Evolutionary conservation across 495 filamentous ascomycete species (phyloP), one percentile per base, ranked within the genome.

Genomic region (Trichoderma parareesei): DNA sequence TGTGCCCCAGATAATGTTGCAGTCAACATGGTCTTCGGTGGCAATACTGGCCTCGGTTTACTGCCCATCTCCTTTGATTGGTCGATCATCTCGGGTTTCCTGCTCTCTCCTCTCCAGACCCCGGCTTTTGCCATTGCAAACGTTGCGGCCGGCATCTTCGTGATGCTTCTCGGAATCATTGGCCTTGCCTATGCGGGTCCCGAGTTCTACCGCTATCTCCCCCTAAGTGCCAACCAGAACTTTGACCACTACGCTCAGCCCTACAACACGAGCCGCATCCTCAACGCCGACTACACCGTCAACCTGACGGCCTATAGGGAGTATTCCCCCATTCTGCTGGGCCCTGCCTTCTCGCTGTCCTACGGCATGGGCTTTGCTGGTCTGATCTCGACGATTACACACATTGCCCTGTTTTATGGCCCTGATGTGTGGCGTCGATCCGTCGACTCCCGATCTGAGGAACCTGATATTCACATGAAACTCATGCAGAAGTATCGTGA

Each of bases 291-390:
- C 1, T 82, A 77, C 57, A 83, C 79, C 4, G 77, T 88, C n/a
- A 80, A 87, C 68, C 41, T 73, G 8, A 73, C 68, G 14, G 80
- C 81, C 57, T 88, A 88, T 70, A 66, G 77, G 14, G 62, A 71
- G 0, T 88, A 89, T 68, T 88, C 85, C 1, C 85, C 85, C 0
- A 71, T 87, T 0, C 87, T 87, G 73, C 66, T 88, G 42, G 84
- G 85, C 0, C 84, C 85, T 2, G 83, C 85, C 0, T 83, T 88
- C 64, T 76, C 81, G 40, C 71, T 88, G 8, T 75, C 72, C 40
- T 87, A 88, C 66, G 85, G 84, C 13, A 76, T 88, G 33, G 82
- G 80, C 4, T 89, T 87, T 67, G 86, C 85, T 0, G 78, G 79
- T 27, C 80, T 87, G 38, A 77, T 82, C 16, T 74, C 85, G 0